These are phyloP conservation scores for Ministeria vibrans DNA, from an alignment of 78 protist species.

Conservation along the genomic window DNA sequence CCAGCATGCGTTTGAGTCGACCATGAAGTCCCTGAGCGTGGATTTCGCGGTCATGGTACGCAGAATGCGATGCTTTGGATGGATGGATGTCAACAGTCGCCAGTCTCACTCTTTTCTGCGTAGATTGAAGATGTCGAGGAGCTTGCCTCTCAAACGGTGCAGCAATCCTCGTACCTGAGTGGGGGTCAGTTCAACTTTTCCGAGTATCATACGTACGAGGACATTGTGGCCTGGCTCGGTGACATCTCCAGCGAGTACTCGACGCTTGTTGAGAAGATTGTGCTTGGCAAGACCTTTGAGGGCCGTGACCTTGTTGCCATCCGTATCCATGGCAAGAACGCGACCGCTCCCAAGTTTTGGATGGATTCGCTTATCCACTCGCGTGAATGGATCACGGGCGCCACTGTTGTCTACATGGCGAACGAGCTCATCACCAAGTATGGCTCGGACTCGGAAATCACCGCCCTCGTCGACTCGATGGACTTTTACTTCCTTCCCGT, in stretches of 20 bases:
- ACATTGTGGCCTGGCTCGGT: neutral
- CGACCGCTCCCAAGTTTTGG: neutral
- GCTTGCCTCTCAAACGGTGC: neutral
- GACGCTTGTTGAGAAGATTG: neutral
- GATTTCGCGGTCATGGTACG: neutral
- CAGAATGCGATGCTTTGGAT: too few species aligned
- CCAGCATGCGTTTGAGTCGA: neutral
- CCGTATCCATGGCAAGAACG: neutral
- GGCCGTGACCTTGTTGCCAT: slow-evolving; percentile 8
- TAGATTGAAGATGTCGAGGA: neutral
- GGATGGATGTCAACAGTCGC: too few species aligned
- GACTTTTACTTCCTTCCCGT: slow-evolving; percentile 20
- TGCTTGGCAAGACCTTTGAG: slow-evolving; percentile 1
- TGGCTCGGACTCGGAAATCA: neutral
- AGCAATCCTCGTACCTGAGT: neutral
- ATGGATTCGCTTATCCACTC: slow-evolving; percentile 8
- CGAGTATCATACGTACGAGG: slow-evolving; percentile 10
- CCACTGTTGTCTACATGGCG: neutral
- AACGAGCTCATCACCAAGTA: neutral
- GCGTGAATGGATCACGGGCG: slow-evolving; percentile 25
- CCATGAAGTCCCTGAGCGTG: neutral
- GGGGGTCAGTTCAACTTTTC: neutral
- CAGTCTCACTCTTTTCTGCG: too few species aligned
- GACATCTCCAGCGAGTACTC: neutral
- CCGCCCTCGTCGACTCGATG: neutral